phyloP scores from a whole-genome alignment of 768 basidiomycete species.

The Trametopsis cervina region DNA sequence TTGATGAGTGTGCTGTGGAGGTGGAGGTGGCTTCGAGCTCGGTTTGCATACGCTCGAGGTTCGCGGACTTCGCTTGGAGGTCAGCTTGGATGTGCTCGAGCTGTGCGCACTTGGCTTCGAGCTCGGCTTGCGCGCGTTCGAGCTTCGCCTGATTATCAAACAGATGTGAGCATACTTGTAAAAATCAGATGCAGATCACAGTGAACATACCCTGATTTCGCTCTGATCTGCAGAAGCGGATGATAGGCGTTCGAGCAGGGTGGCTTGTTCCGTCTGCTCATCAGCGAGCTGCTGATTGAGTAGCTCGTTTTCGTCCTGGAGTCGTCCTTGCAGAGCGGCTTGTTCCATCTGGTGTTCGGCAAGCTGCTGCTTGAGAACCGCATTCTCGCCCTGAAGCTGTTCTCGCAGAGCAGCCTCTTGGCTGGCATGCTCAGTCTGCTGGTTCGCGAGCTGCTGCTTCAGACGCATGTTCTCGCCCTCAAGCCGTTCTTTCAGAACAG shows the following conservation, averaged over 20 bases:
- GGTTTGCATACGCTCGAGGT: too few relatives aligned
- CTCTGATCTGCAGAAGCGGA: not conserved
- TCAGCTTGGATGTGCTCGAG: conserved; percentile 1
- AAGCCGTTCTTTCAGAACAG: conserved; percentile 1
- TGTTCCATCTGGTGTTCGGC: not conserved
- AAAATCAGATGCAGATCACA: not conserved
- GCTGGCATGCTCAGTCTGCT: not conserved
- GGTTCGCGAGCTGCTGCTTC: not conserved
- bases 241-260: not conserved
- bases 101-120: conserved; percentile 1
- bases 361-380: not conserved
- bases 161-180: not conserved
- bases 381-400: not conserved
- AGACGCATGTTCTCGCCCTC: conserved; percentile 3
- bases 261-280: not conserved
- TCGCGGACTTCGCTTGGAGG: not conserved
- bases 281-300: not conserved
- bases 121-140: not conserved
- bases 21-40: conserved; percentile 5
- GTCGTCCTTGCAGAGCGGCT: not conserved
- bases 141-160: not conserved
- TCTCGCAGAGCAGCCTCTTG: too few relatives aligned
- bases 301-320: conserved; percentile 1
- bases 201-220: conserved; percentile 2
- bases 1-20: not conserved